These are phyloP conservation scores for Solanum hybrid DNA, from an alignment of 305 asterid species.

Conservation along the genomic window DNA sequence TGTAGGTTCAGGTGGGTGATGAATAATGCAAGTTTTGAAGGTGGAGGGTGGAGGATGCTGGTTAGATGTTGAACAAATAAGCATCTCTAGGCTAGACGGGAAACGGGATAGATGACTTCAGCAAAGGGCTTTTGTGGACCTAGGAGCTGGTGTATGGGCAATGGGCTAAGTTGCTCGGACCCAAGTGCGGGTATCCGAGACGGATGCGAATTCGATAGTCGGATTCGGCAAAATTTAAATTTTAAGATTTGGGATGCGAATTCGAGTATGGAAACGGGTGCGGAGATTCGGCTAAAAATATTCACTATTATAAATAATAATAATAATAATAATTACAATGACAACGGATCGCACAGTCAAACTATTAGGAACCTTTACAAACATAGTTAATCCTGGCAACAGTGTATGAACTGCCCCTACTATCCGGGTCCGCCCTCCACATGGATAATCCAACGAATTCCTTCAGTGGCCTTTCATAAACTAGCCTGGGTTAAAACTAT, in stretches of 20 bases:
- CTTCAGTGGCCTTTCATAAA: too few relatives aligned
- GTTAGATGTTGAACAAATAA: neutral
- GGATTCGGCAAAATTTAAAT: too few relatives aligned
- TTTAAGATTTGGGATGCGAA: neutral
- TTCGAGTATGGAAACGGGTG: neutral
- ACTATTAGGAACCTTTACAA: too few relatives aligned
- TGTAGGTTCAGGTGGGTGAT: neutral
- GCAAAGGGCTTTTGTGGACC: neutral
- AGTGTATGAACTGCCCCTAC: too few relatives aligned
- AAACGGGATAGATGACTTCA: neutral
- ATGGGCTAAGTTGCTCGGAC: neutral
- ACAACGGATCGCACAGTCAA: too few relatives aligned
- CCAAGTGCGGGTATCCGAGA: neutral
- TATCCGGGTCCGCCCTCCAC: too few relatives aligned
- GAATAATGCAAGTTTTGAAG: neutral
- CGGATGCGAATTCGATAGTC: neutral
- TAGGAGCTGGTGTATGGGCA: neutral
- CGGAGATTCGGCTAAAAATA: too few relatives aligned
- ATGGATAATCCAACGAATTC: too few relatives aligned
- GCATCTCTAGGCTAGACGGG: neutral
- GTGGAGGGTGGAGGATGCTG: neutral
- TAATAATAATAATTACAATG: too few relatives aligned
- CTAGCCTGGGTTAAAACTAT: too few relatives aligned
- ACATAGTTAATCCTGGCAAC: too few relatives aligned
- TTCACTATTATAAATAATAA: too few relatives aligned